Percentiles rank a stretch among this genome's conserved stretches.
phyloP scores from a whole-genome alignment of 495 filamentous ascomycete genomes.

The Amphirosellinia nigrospora region DNA sequence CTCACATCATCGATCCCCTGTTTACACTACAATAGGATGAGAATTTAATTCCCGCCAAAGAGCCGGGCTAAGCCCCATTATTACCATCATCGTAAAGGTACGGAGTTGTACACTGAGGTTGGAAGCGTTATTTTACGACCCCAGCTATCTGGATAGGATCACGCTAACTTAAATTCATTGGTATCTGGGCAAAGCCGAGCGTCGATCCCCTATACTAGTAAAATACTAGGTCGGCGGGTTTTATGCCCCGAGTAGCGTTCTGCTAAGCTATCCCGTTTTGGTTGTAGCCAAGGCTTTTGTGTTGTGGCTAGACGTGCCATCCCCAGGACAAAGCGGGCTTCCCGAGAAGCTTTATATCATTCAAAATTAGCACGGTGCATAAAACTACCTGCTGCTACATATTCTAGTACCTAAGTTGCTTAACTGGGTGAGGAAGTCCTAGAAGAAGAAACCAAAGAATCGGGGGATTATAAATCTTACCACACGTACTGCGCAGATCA shows the following conservation, averaged over 20 bases:
- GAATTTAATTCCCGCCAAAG: conserved; percentile 14
- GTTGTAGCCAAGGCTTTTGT: background rate
- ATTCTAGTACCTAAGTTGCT: background rate
- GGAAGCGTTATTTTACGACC: background rate
- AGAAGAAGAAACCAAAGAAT: background rate
- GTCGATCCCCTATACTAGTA: background rate
- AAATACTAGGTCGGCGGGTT: background rate
- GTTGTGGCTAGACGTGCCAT: background rate
- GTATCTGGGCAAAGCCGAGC: background rate
- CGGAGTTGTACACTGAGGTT: background rate
- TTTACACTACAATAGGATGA: no score
- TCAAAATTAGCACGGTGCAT: background rate
- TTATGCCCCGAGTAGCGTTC: background rate
- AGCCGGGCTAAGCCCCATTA: conserved; percentile 1
- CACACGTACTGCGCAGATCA: background rate
- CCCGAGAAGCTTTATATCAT: background rate
- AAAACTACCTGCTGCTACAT: background rate
- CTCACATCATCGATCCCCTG: background rate
- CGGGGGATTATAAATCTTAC: background rate
- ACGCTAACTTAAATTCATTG: background rate
- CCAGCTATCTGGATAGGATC: background rate
- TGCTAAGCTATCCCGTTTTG: conserved; percentile 6
- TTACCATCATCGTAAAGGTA: background rate
- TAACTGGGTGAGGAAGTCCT: background rate
- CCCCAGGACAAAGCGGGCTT: background rate